Evolutionary conservation across 192 early-diverging fungal species (phyloP).

Genomic region (Dissophora globulifera): DNA sequence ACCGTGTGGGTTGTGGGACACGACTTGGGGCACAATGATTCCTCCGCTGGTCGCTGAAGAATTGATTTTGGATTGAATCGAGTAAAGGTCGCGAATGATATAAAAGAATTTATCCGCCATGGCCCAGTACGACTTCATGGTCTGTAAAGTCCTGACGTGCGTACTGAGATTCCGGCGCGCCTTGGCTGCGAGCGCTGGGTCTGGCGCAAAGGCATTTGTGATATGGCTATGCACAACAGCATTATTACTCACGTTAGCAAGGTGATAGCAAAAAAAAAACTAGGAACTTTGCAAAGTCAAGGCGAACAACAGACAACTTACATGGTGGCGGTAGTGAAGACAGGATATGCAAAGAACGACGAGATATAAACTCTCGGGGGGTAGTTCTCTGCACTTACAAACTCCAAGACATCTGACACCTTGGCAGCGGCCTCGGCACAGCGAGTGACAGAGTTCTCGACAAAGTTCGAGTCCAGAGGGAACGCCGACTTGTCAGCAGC

Average conservation of each 20-base stretch:
- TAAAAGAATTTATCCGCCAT: constrained; percentile 63
- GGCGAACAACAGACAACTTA: constrained; percentile 8
- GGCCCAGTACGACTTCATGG: constrained; percentile 61
- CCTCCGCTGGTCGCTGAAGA: constrained; percentile 28
- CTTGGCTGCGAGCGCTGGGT: constrained; percentile 44
- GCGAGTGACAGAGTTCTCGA: constrained; percentile 48
- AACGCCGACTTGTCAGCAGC: constrained; percentile 41
- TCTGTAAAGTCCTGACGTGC: constrained; percentile 53
- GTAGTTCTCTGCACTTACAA: constrained; percentile 28
- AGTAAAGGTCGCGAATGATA: constrained; percentile 51
- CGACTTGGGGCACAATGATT: constrained; percentile 37
- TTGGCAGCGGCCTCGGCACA: constrained; percentile 57
- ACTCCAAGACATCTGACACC: constrained; percentile 49
- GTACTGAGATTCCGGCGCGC: constrained; percentile 54
- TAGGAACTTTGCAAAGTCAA: background rate
- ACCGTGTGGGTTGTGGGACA: constrained; percentile 32
- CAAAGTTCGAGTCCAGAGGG: constrained; percentile 43
- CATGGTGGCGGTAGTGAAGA: constrained; percentile 64
- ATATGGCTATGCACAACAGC: constrained; percentile 38
- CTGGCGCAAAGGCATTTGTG: constrained; percentile 57
- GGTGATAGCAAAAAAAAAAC: background rate
- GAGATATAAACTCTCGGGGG: constrained; percentile 47
- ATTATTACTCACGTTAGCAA: background rate
- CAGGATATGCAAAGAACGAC: constrained; percentile 57
- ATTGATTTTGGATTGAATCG: constrained; percentile 52